phyloP scores from a whole-genome alignment of 2,329 filamentous ascomycete species.

The Alternaria arborescens region DNA sequence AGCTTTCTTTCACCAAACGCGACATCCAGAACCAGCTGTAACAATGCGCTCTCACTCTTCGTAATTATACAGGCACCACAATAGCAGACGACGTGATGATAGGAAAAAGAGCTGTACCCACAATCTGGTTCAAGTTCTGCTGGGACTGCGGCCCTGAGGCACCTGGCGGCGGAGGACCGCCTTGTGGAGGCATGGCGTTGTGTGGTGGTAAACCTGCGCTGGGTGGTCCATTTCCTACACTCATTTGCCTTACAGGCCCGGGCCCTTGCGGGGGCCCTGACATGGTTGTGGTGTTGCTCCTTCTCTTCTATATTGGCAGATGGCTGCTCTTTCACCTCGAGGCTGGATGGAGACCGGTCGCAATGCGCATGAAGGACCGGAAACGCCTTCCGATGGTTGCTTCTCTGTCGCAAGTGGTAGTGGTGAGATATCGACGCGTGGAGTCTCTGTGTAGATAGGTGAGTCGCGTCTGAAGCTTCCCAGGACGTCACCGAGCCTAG shows the following conservation, averaged over 20 bases:
- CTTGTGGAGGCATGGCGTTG: conserved; percentile 59
- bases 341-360: conserved; percentile 24
- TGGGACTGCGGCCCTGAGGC: conserved; percentile 71
- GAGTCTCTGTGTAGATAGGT: not conserved
- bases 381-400: not conserved
- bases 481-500: conserved; percentile 13
- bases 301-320: conserved; percentile 27
- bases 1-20: conserved; percentile 6
- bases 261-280: conserved; percentile 49
- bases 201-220: conserved; percentile 51
- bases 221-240: conserved; percentile 55
- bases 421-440: conserved; percentile 5
- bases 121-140: conserved; percentile 94
- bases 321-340: conserved; percentile 33
- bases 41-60: not conserved
- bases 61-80: not conserved
- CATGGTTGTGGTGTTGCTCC: conserved; percentile 36
- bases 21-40: not conserved
- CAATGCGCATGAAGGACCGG: conserved; percentile 24
- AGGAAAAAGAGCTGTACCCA: conserved; percentile 62
- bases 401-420: conserved; percentile 1
- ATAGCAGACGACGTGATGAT: not conserved
- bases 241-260: conserved; percentile 48
- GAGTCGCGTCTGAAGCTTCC: conserved; percentile 10
- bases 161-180: conserved; percentile 56